phyloP scores from a whole-genome alignment of 345 rosid genomes.

The Salix viminalis region DNA sequence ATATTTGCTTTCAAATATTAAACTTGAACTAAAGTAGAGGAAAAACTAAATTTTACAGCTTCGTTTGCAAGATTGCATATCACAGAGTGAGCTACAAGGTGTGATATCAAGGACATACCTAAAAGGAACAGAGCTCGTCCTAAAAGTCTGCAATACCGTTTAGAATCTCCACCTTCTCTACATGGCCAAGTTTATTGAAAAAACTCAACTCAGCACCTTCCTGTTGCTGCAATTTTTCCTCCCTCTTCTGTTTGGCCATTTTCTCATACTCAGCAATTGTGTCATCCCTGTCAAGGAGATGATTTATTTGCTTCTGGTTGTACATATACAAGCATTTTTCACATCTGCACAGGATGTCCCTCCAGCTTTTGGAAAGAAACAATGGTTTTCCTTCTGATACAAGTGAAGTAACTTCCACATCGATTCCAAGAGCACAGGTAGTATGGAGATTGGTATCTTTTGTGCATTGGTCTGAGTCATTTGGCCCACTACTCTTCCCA shows the following conservation, averaged over 20 bases:
- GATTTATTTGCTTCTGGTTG: slow-evolving; percentile 50
- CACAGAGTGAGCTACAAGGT: not conserved
- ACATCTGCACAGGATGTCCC: slow-evolving; percentile 76
- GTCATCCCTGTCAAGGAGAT: slow-evolving; percentile 74
- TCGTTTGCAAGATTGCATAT: not conserved
- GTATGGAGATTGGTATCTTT: slow-evolving; percentile 14
- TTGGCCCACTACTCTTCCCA: slow-evolving; percentile 26
- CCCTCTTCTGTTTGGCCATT: slow-evolving; percentile 79
- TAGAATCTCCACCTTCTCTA: slow-evolving; percentile 86
- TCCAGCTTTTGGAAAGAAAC: slow-evolving; percentile 85
- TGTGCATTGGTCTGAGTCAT: slow-evolving; percentile 19
- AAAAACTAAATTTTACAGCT: not conserved
- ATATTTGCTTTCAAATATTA: not conserved
- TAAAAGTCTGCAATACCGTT: slow-evolving; percentile 81
- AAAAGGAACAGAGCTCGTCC: slow-evolving; percentile 58
- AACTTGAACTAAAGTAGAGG: not conserved
- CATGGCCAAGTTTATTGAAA: slow-evolving; percentile 70
- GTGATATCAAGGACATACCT: slow-evolving; percentile 43
- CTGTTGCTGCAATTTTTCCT: slow-evolving; percentile 78
- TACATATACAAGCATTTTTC: slow-evolving; percentile 64
- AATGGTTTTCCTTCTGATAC: slow-evolving; percentile 49
- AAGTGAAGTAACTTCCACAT: slow-evolving; percentile 16
- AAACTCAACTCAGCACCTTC: slow-evolving; percentile 64
- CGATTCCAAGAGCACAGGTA: slow-evolving; percentile 43
- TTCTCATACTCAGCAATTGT: slow-evolving; percentile 85